Conservation (phyloP, 2,329 filamentous ascomycete genomes). For the Massarina eburnea region DNA sequence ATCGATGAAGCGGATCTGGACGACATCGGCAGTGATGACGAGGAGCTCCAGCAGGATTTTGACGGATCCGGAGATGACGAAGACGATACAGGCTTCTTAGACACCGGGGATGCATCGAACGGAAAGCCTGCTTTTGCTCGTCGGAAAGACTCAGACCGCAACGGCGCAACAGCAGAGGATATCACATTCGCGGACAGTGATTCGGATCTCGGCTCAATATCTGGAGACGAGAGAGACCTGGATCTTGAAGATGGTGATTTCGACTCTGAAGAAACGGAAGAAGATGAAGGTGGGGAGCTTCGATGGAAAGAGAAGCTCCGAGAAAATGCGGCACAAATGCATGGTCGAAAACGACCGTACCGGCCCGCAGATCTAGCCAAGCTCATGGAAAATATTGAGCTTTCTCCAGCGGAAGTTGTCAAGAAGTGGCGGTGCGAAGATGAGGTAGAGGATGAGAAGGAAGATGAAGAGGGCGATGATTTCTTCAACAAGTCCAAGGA, state of each 20-base stretch:
- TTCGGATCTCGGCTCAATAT: constrained; percentile 90
- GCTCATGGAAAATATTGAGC: constrained; percentile 81
- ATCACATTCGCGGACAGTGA: constrained; percentile 94
- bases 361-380: constrained; percentile 80
- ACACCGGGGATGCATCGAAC: constrained; percentile 45
- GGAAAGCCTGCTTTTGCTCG: constrained; percentile 31
- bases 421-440: constrained; percentile 76
- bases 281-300: constrained; percentile 67
- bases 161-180: constrained; percentile 58
- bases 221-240: constrained; percentile 52
- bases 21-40: constrained; percentile 55
- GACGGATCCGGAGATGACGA: constrained; percentile 52
- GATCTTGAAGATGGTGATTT: constrained; percentile 50
- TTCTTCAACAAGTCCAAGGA: constrained; percentile 62
- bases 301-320: constrained; percentile 89
- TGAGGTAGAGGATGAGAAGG: constrained; percentile 53
- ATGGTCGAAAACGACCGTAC: constrained; percentile 70
- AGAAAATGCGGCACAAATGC: constrained; percentile 71
- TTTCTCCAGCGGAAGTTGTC: constrained; percentile 75
- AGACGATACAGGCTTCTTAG: constrained; percentile 51
- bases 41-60: constrained; percentile 52
- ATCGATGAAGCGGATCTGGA: constrained; percentile 56
- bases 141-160: constrained; percentile 30
- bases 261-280: constrained; percentile 58
- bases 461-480: constrained; percentile 65